A percentile compares a stretch with the other conserved stretches of the same genome.
Evolutionary conservation across 2,329 filamentous ascomycete species (phyloP).

Genomic region (Monilinia fructicola): DNA sequence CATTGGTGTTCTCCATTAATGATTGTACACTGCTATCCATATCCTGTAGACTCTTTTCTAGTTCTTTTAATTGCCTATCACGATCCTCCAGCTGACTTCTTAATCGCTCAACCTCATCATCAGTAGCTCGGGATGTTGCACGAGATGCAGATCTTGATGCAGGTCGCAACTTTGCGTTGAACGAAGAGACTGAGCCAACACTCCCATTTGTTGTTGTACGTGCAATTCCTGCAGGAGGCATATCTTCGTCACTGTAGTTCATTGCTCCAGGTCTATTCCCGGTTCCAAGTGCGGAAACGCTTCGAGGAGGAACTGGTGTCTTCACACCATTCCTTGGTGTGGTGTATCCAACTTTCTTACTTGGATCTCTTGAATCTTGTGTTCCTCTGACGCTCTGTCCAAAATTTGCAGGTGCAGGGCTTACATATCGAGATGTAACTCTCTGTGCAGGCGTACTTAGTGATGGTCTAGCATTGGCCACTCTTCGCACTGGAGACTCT

Average conservation of each 20-base stretch:
- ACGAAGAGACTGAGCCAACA: constrained; percentile 54
- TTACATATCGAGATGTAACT: constrained; percentile 59
- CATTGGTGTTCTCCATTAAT: constrained; percentile 60
- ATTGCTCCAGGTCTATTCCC: constrained; percentile 38
- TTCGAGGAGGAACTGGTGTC: constrained; percentile 56
- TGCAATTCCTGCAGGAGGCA: constrained; percentile 52
- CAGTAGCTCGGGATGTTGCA: constrained; percentile 46
- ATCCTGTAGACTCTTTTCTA: constrained; percentile 70
- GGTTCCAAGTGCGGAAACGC: constrained; percentile 58
- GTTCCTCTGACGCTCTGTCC: constrained; percentile 62
- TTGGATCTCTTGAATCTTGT: constrained; percentile 56
- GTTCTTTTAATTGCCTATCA: constrained; percentile 84
- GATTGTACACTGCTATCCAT: constrained; percentile 83
- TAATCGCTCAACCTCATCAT: constrained; percentile 73
- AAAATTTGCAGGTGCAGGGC: constrained; percentile 61
- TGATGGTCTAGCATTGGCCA: constrained; percentile 58
- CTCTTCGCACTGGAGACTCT: constrained; percentile 77
- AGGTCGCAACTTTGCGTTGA: constrained; percentile 54
- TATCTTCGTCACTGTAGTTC: constrained; percentile 57
- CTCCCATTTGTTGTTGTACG: constrained; percentile 54
- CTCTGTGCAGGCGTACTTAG: constrained; percentile 54
- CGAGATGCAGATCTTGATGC: constrained; percentile 44
- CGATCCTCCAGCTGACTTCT: constrained; percentile 76
- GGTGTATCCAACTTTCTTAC: constrained; percentile 49
- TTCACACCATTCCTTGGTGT: constrained; percentile 49